These are phyloP conservation scores for Aspergillus sclerotioniger DNA, from an alignment of 495 filamentous ascomycete species.

Conservation along the genomic window DNA sequence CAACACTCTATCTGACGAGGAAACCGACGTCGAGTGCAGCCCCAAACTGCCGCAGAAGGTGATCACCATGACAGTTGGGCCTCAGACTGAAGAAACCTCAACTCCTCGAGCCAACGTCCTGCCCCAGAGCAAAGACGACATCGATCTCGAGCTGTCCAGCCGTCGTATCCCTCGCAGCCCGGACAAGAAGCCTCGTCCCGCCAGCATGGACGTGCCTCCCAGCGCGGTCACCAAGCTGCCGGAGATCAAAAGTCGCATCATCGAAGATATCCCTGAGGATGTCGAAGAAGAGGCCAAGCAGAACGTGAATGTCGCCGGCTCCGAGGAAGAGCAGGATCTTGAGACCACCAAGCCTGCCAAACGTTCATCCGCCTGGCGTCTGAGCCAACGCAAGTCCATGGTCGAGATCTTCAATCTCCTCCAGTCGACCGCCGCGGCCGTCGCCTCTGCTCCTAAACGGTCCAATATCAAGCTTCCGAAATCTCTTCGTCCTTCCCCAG, in stretches of 20 bases:
- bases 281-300: slow-evolving; percentile 9
- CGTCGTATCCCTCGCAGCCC: not conserved
- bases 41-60: not conserved
- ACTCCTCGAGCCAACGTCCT: not conserved
- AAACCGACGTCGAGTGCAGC: slow-evolving; percentile 1
- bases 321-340: not conserved
- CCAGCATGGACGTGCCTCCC: not conserved
- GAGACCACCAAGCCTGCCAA: slow-evolving; percentile 1
- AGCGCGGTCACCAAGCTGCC: slow-evolving; percentile 3
- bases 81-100: not conserved
- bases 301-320: not conserved
- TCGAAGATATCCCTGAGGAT: slow-evolving; percentile 24
- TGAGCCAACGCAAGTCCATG: slow-evolving; percentile 24
- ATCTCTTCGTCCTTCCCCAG: too few species aligned
- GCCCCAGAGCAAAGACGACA: not conserved
- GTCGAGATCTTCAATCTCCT: slow-evolving; percentile 23
- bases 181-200: not conserved
- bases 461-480: slow-evolving; percentile 5
- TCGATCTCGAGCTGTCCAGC: slow-evolving; percentile 2
- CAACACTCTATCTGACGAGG: not conserved
- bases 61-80: not conserved
- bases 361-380: slow-evolving; percentile 12
- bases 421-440: slow-evolving; percentile 6
- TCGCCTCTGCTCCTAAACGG: slow-evolving; percentile 6
- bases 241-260: slow-evolving; percentile 15